Base-by-base conservation (phyloP, 768 basidiomycete genomes). In the Stropharia rugosoannulata region DNA sequence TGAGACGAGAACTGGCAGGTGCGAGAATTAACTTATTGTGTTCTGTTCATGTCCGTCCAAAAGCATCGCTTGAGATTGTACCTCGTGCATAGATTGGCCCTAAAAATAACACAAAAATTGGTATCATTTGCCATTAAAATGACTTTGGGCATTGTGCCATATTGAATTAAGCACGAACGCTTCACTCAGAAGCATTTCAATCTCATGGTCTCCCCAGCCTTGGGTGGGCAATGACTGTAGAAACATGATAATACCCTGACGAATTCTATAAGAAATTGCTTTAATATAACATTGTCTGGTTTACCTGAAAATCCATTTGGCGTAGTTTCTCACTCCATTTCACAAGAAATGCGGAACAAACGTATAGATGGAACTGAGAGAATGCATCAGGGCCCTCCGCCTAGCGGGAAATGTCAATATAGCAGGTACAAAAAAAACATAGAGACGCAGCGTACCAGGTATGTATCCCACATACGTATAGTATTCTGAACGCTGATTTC, bases 401-500 rank as follows among this genome's bases (percentile, higher is more conserved):
- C 97, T 99, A 57, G 1, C 42, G 13, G 46, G 25, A 15, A 39
- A 42, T 19, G 16, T 54, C 27, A 12, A 27, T 7, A 32, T 27
- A 59, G 57, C 22, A 58, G 38, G 45, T 7, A 10, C 27, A 39
- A 12, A 40, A 12, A 40, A 35, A 46, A 25, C 8, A 19, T 2
- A 13, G 35, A 15, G n/a, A 27, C 55, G 48, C 16, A 4, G 72
- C 92, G 54, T 57, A 98, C 97, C 66, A 99, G 74, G 71, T 99
- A 99, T 11, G 97, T 98, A 69, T 99, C 97, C 97, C 97, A 99
- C 96, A 98, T 98, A 53, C 97, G 83, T 48, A 98, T 92, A 15
- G 96, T 98, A 69, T 98, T 96, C 64, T 88, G 85, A 47, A 99
- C 94, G 62, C 90, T 96, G 61, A 99, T 91, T 75, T 98, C 97